Conservation (phyloP, 2,329 filamentous ascomycete species). For the Colletotrichum godetiae region DNA sequence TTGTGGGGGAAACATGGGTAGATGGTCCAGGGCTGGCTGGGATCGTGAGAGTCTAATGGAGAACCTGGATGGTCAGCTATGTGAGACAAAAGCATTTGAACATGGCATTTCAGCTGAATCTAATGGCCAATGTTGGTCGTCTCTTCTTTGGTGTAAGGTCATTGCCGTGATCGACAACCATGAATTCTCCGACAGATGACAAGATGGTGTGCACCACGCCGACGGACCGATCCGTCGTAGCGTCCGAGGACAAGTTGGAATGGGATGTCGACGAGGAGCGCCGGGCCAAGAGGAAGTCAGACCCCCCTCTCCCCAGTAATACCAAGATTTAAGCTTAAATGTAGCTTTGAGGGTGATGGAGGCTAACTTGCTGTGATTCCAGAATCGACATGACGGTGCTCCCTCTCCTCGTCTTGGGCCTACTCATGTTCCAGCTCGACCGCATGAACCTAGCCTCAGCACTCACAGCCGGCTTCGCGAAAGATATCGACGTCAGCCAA, state of each 20-base stretch:
- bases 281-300: constrained; percentile 37
- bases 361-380: background rate
- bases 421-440: constrained; percentile 63
- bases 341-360: background rate
- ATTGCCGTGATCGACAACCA: background rate
- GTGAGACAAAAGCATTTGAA: background rate
- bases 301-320: background rate
- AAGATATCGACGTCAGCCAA: constrained; percentile 54
- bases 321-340: background rate
- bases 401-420: constrained; percentile 58
- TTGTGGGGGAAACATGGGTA: background rate
- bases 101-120: background rate
- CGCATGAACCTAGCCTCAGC: constrained; percentile 64
- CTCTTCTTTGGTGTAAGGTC: too few relatives aligned
- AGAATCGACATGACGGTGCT: constrained; percentile 61
- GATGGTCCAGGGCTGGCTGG: background rate
- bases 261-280: constrained; percentile 36
- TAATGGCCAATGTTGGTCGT: background rate
- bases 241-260: constrained; percentile 15
- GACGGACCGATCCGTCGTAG: constrained; percentile 28
- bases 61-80: constrained; percentile 24
- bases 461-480: constrained; percentile 59
- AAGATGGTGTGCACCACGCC: constrained; percentile 26
- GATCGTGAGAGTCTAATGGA: background rate
- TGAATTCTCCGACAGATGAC: constrained; percentile 9